Conservation (phyloP, 306 rosid genomes). For the Arachis hypogaea region DNA sequence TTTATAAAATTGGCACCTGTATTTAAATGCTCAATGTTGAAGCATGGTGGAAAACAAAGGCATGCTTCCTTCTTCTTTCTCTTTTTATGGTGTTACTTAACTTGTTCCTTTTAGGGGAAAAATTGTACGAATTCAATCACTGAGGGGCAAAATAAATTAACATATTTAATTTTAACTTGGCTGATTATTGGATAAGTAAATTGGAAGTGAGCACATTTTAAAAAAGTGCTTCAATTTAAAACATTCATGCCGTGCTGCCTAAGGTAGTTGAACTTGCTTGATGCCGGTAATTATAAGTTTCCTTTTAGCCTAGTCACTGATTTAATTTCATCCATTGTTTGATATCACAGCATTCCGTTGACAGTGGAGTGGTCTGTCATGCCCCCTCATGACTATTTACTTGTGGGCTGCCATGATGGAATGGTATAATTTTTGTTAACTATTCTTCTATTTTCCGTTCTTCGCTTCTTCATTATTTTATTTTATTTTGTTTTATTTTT, state of each 20-base stretch:
- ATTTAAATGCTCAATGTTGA: slow-evolving; percentile 78
- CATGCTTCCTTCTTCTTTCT: slow-evolving; percentile 32
- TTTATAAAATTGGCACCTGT: slow-evolving; percentile 79
- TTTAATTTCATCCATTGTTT: slow-evolving; percentile 38
- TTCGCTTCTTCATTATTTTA: slow-evolving; percentile 18
- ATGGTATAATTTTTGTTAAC: slow-evolving; percentile 56
- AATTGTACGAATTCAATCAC: slow-evolving; percentile 10
- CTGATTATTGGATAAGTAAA: slow-evolving; percentile 15
- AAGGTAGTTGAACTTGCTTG: slow-evolving; percentile 31
- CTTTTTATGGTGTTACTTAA: slow-evolving; percentile 12
- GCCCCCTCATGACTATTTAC: slow-evolving; percentile 74
- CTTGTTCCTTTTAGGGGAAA: slow-evolving; percentile 8
- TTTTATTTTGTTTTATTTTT: slow-evolving; percentile 10
- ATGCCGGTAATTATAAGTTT: slow-evolving; percentile 19
- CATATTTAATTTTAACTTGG: slow-evolving; percentile 15
- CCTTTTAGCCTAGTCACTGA: slow-evolving; percentile 4
- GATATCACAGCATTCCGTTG: slow-evolving; percentile 76
- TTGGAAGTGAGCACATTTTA: neutral
- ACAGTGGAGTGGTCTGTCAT: slow-evolving; percentile 90
- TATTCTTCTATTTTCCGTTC: slow-evolving; percentile 26
- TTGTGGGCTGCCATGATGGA: slow-evolving; percentile 98
- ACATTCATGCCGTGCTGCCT: slow-evolving; percentile 11
- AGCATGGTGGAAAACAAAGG: slow-evolving; percentile 68
- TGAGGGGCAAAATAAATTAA: neutral
- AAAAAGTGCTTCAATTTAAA: slow-evolving; percentile 22